Evolutionary conservation across 108 stramenopile genomes (phyloP), one percentile per base, ranked within the genome.

Genomic region (Skeletonema costatum): DNA sequence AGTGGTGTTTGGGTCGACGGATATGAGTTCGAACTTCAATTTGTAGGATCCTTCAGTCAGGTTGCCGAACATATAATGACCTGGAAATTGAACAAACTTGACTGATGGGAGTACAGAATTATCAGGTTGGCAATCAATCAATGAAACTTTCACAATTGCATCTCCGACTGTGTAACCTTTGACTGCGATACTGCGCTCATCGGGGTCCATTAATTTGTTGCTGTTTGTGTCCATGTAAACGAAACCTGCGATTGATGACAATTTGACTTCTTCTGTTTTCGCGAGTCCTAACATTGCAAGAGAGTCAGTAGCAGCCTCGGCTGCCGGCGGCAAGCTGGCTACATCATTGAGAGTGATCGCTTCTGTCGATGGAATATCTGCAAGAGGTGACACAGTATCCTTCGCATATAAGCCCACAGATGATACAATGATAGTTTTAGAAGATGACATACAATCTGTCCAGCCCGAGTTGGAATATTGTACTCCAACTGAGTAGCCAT

Each of bases 131-230:
- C 78, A 80, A 59, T 84, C 64, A 19, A 58, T 79, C 19, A 84
- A 33, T 8, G 74, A 80, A 50, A 76, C 66, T 29, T 61, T 59
- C 17, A 82, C 64, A 31, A 51, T 59, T 17, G 71, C 75, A 64
- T 82, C 74, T 30, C 70, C 30, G 35, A 82, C 71, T 29, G 63
- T 76, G 71, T 71, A 76, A 42, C 81, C 80, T n/a, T 72, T 64
- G 31, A 75, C 70, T n/a, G 75, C 75, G 4, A 75, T 69, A 13
- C 44, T 56, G 10, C 66, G 69, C 59, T 82, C 81, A 5, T 53
- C 25, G 1, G 70, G 19, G 29, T 82, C 75, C 74, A 82, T 82
- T 3, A 7, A 35, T 21, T 65, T 65, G 44, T 76, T 42, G 2
- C 46, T 64, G 38, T 82, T 66, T 14, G 60, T 25, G 48, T 82